Evolutionary conservation across 2,329 filamentous ascomycete species (phyloP).

Genomic region (Teratosphaeria viscida): DNA sequence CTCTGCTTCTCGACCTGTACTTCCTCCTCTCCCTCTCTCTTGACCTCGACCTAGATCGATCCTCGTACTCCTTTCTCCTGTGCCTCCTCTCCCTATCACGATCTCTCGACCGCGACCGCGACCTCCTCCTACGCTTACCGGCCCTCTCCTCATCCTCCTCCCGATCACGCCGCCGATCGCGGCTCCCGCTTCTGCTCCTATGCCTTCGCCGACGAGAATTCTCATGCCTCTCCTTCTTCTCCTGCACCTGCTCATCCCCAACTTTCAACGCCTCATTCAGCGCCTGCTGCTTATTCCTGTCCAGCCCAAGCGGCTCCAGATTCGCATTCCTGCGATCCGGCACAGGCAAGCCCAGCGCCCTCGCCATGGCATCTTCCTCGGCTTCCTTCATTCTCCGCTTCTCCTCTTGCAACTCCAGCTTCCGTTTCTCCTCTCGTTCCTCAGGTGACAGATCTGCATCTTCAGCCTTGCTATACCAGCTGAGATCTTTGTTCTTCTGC

Average conservation of each 20-base stretch:
- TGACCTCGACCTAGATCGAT: constrained; percentile 9
- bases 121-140: constrained; percentile 15
- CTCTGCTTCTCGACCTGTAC: constrained; percentile 11
- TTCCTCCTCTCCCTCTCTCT: constrained; percentile 10
- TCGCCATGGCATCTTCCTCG: constrained; percentile 82
- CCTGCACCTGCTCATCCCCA: constrained; percentile 27
- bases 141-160: constrained; percentile 11
- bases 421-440: constrained; percentile 48
- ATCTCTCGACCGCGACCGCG: constrained; percentile 17
- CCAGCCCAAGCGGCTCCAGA: constrained; percentile 47
- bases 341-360: constrained; percentile 69
- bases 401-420: constrained; percentile 62
- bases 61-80: constrained; percentile 7
- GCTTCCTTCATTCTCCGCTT: constrained; percentile 75
- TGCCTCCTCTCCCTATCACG: constrained; percentile 15
- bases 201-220: constrained; percentile 15
- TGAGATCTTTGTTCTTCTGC: constrained; percentile 65
- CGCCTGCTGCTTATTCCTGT: constrained; percentile 38
- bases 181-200: constrained; percentile 16
- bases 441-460: constrained; percentile 40
- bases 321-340: constrained; percentile 57
- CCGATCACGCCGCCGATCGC: constrained; percentile 11
- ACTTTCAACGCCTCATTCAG: constrained; percentile 37
- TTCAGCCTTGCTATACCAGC: constrained; percentile 54
- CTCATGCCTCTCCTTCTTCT: constrained; percentile 18